Percentiles rank a stretch among this genome's conserved stretches.
These are phyloP conservation scores for Pholiota molesta DNA, from an alignment of 768 basidiomycete species.

Conservation along the genomic window DNA sequence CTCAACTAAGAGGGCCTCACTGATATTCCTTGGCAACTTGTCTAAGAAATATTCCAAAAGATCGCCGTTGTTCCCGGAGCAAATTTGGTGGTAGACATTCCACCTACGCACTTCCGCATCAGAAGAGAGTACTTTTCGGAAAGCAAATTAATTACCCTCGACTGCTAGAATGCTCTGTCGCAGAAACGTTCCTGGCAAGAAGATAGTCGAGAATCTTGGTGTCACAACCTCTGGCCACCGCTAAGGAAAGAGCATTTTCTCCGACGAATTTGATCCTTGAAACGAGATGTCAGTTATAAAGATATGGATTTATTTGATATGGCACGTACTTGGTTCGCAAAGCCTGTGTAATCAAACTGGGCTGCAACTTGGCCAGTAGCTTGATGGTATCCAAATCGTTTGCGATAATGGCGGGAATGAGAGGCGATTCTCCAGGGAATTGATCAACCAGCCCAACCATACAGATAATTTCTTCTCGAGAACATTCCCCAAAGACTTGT, in stretches of 20 bases:
- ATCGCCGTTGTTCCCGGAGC: conserved; percentile 27
- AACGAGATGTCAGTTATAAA: not conserved
- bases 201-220: conserved; percentile 51
- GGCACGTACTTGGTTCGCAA: conserved; percentile 46
- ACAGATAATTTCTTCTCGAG: conserved; percentile 44
- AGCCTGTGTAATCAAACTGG: conserved; percentile 41
- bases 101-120: conserved; percentile 36
- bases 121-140: not conserved
- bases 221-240: conserved; percentile 32
- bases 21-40: conserved; percentile 54
- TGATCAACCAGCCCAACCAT: conserved; percentile 56
- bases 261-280: conserved; percentile 48
- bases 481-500: conserved; percentile 19
- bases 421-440: conserved; percentile 51
- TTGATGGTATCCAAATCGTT: conserved; percentile 43
- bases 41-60: conserved; percentile 46
- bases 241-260: conserved; percentile 48
- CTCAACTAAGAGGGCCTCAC: conserved; percentile 44
- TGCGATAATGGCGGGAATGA: conserved; percentile 46
- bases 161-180: conserved; percentile 40
- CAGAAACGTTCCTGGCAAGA: conserved; percentile 47
- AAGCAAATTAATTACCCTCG: conserved; percentile 39
- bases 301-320: not conserved
- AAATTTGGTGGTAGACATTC: conserved; percentile 60
- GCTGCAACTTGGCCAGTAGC: conserved; percentile 43